Base-by-base conservation (phyloP, 2,329 filamentous ascomycete species). In the Clarireedia sp. region DNA sequence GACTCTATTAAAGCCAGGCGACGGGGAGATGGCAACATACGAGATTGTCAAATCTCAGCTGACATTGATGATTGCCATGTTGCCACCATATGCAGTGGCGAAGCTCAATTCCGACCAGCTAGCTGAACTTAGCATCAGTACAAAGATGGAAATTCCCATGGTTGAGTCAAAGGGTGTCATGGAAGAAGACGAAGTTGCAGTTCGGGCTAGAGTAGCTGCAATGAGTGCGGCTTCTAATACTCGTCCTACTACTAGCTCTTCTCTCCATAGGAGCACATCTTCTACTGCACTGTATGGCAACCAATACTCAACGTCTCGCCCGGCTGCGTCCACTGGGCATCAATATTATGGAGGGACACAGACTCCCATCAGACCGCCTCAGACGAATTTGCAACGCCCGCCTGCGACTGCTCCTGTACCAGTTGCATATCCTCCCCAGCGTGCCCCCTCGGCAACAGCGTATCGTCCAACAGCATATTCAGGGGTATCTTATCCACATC, bases 1-100 rank as follows among this genome's bases (percentile, higher is more conserved):
- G 23, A 84, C 78, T 6, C 78, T 81, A 1, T 80, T 82, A 3
- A 82, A 83, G 50, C 87, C 88, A 8, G 83, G 84, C 2, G 71
- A 76, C 16, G 72, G 77, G 36, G 79, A 82, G 58, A 67, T 77
- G 41, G 73, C 75, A 26, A 74, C 76, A 0, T 81, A 81, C 60
- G 70, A 76, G 54, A 75, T 75, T 36, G 68, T 81, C 41, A 78
- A 76, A 55, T 73, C 73, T 8, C 77, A 80, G 58, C 66, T 82
- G 24, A 72, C 74, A 1, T 65, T 80, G 52, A 72, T 81, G 66
- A 73, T 81, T 17, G 69, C 75, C 17, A 72, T 72, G 51, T 68
- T 82, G 10, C 79, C 79, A 5, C 79, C 79, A 6, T 80, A 80
- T 60, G 77, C 77, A 16, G 76, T 82, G 24, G 76, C 79, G 14